Conservation (phyloP, 495 filamentous ascomycete genomes). For the Cryomyces minteri region DNA sequence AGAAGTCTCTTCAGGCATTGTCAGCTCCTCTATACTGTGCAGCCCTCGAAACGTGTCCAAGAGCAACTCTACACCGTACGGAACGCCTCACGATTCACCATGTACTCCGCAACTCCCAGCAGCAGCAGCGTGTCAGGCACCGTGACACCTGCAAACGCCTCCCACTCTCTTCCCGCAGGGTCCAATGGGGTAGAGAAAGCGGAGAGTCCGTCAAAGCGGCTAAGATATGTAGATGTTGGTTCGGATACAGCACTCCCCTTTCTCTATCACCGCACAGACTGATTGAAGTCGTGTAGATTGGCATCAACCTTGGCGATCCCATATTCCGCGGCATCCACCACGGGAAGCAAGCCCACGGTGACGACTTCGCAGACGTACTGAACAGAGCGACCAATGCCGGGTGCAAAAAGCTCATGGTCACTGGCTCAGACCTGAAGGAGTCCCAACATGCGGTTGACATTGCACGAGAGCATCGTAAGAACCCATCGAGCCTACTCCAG, state of each 20-base stretch:
- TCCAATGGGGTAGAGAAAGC: too few species aligned
- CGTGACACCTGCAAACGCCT: too few species aligned
- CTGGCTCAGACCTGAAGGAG: constrained; percentile 72
- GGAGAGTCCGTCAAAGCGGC: too few species aligned
- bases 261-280: constrained; percentile 6
- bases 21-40: too few species aligned
- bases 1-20: too few species aligned
- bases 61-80: too few species aligned
- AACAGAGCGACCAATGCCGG: constrained; percentile 57
- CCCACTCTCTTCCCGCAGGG: too few species aligned
- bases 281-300: constrained; percentile 32
- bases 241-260: background rate
- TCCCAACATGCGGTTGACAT: constrained; percentile 58
- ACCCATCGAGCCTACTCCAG: background rate
- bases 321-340: constrained; percentile 75
- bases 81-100: too few species aligned
- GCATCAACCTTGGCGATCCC: constrained; percentile 85
- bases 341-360: constrained; percentile 59
- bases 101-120: too few species aligned
- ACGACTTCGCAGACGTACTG: constrained; percentile 62
- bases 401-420: constrained; percentile 79
- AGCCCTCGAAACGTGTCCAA: too few species aligned
- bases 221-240: constrained; percentile 40
- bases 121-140: too few species aligned
- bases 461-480: constrained; percentile 50